Conservation (phyloP, 208 protist genomes). For the Crithidia fasciculata region DNA sequence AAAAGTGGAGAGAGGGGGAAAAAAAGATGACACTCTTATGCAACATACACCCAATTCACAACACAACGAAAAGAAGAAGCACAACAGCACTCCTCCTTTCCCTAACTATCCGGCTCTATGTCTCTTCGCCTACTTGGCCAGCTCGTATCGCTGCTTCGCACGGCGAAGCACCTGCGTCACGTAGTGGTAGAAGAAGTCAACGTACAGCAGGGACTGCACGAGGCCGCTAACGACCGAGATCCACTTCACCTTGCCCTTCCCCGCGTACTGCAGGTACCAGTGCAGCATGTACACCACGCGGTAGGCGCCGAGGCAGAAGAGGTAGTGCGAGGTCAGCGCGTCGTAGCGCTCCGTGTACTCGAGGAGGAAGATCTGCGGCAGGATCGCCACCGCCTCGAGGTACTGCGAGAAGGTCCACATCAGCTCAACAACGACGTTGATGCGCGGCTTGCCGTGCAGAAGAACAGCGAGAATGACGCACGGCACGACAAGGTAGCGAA, state of each 20-base stretch:
- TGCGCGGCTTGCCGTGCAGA: conserved; percentile 53
- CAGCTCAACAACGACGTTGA: conserved; percentile 72
- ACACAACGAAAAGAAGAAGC: too few species aligned
- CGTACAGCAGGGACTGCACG: conserved; percentile 95
- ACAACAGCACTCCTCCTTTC: too few species aligned
- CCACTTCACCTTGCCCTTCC: conserved; percentile 66
- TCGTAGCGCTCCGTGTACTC: conserved; percentile 94
- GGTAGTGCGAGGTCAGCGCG: conserved; percentile 95
- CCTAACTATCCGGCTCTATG: too few species aligned
- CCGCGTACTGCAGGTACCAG: conserved; percentile 92
- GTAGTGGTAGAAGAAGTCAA: conserved; percentile 98
- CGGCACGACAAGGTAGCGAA: conserved; percentile 89
- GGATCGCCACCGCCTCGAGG: conserved; percentile 95
- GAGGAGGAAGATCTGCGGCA: conserved; percentile 97
- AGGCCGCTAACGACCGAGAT: conserved; percentile 81
- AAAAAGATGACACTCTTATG: conserved; percentile 12
- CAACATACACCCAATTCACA: too few species aligned
- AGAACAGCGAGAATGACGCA: conserved; percentile 75
- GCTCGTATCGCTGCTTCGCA: conserved; percentile 80
- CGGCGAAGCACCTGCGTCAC: conserved; percentile 83
- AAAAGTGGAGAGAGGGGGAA: background rate
- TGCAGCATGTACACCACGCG: conserved; percentile 96
- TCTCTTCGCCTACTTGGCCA: conserved; percentile 35
- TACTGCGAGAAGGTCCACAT: conserved; percentile 97
- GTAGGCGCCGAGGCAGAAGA: conserved; percentile 94